A percentile compares a stretch with the other conserved stretches of the same genome.
phyloP scores from a whole-genome alignment of 371 early-diverging fungal species.

The Haplosporangium sp. region DNA sequence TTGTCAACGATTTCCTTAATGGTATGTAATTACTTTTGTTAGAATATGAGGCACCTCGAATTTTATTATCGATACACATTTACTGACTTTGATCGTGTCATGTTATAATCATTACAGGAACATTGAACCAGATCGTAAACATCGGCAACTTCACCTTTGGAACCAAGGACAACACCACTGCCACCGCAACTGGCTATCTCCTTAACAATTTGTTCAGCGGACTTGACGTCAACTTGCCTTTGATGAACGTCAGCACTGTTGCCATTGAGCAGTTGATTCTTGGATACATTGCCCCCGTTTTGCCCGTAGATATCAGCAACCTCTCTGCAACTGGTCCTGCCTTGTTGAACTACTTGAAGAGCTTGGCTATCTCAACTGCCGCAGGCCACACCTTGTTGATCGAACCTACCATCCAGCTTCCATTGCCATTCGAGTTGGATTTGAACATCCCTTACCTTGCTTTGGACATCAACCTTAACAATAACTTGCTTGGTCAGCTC shows the following conservation, averaged over 20 bases:
- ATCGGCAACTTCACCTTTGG: slow-evolving; percentile 52
- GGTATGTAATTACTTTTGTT: slow-evolving; percentile 15
- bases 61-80: too few species aligned
- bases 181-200: slow-evolving; percentile 18
- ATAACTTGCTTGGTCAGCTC: slow-evolving; percentile 35
- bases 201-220: slow-evolving; percentile 42
- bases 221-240: slow-evolving; percentile 32
- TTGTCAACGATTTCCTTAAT: slow-evolving; percentile 37
- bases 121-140: slow-evolving; percentile 40
- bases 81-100: not conserved
- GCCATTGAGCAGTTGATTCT: slow-evolving; percentile 27
- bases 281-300: slow-evolving; percentile 24
- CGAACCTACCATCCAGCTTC: slow-evolving; percentile 39
- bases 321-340: slow-evolving; percentile 28
- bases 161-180: slow-evolving; percentile 20
- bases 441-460: slow-evolving; percentile 49
- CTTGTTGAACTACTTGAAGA: slow-evolving; percentile 31
- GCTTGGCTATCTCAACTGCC: slow-evolving; percentile 42
- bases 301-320: slow-evolving; percentile 52
- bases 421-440: slow-evolving; percentile 42
- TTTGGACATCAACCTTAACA: slow-evolving; percentile 49
- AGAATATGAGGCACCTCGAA: too few species aligned
- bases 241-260: slow-evolving; percentile 37
- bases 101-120: slow-evolving; percentile 16
- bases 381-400: slow-evolving; percentile 53